A percentile compares a stretch with the other conserved stretches of the same genome.
These are phyloP conservation scores for Aspergillus terreus DNA, from an alignment of 2,329 filamentous ascomycete species.

Conservation along the genomic window DNA sequence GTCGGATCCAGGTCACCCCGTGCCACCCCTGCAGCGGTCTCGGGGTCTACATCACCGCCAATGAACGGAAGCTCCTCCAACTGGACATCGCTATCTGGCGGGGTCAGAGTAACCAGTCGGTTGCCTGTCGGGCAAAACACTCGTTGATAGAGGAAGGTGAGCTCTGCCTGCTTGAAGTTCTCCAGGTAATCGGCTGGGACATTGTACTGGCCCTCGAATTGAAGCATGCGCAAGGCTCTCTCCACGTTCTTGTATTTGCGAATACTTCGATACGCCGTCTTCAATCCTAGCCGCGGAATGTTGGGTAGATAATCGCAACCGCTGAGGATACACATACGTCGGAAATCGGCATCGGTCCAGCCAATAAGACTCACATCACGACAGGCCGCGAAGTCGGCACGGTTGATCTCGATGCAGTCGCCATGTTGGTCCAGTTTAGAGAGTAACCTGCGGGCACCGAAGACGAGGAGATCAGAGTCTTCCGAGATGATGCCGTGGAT, in stretches of 20 bases:
- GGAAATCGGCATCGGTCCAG: conserved; percentile 88
- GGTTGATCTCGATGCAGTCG: conserved; percentile 86
- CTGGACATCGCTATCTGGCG: conserved; percentile 60
- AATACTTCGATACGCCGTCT: conserved; percentile 87
- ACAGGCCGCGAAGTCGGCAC: conserved; percentile 82
- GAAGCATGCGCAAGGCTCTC: conserved; percentile 72
- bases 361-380: conserved; percentile 84
- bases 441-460: conserved; percentile 82
- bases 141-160: conserved; percentile 90
- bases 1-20: conserved; percentile 82
- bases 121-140: conserved; percentile 78
- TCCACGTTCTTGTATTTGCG: conserved; percentile 88
- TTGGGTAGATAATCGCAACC: conserved; percentile 93
- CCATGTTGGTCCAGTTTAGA: conserved; percentile 95
- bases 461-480: conserved; percentile 93
- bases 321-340: conserved; percentile 92
- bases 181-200: conserved; percentile 79
- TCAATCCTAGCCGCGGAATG: conserved; percentile 81
- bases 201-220: conserved; percentile 81
- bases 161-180: conserved; percentile 78
- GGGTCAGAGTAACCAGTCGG: conserved; percentile 71
- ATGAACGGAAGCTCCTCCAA: conserved; percentile 75
- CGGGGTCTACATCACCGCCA: conserved; percentile 66
- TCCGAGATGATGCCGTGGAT: conserved; percentile 89
- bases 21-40: conserved; percentile 71